Conservation (phyloP, 1,139 yeast genomes). For the Candida frijolesensis region DNA sequence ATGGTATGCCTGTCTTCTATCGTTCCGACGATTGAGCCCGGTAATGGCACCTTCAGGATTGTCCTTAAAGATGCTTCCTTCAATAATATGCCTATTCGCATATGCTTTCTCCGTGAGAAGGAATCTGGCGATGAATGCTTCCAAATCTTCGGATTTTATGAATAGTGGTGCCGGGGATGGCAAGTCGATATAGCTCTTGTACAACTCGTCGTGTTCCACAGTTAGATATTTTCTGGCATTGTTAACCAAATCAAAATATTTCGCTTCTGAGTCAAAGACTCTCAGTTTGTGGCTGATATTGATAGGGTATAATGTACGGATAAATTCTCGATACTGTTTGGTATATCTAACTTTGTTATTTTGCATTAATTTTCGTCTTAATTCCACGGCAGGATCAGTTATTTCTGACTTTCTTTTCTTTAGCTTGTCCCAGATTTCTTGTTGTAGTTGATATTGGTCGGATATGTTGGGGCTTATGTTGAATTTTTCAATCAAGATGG, state of each 20-base stretch:
- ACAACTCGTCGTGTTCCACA: constrained; percentile 31
- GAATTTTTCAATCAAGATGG: constrained; percentile 12
- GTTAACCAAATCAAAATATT: constrained; percentile 12
- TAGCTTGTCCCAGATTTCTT: constrained; percentile 15
- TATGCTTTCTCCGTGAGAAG: constrained; percentile 14
- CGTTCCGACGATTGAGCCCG: constrained; percentile 4
- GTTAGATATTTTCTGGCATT: constrained; percentile 19
- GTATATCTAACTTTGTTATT: constrained; percentile 2
- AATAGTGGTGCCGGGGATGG: constrained; percentile 39
- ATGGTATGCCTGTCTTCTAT: constrained; percentile 22
- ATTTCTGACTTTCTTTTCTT: constrained; percentile 4
- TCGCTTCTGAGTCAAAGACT: constrained; percentile 5
- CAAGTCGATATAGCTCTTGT: constrained; percentile 33
- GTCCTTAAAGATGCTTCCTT: constrained; percentile 4
- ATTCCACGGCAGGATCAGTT: constrained; percentile 1
- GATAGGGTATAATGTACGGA: constrained; percentile 39
- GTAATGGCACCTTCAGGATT: background rate
- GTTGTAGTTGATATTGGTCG: constrained; percentile 11
- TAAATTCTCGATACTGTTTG: constrained; percentile 22
- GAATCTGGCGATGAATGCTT: constrained; percentile 35
- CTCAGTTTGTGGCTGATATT: background rate
- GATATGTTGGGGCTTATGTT: constrained; percentile 4
- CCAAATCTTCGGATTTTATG: constrained; percentile 37
- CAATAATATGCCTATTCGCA: constrained; percentile 7
- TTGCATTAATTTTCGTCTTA: constrained; percentile 5